phyloP scores from a whole-genome alignment of 1,284 basidiomycete species.

The Ganoderma resinaceum region DNA sequence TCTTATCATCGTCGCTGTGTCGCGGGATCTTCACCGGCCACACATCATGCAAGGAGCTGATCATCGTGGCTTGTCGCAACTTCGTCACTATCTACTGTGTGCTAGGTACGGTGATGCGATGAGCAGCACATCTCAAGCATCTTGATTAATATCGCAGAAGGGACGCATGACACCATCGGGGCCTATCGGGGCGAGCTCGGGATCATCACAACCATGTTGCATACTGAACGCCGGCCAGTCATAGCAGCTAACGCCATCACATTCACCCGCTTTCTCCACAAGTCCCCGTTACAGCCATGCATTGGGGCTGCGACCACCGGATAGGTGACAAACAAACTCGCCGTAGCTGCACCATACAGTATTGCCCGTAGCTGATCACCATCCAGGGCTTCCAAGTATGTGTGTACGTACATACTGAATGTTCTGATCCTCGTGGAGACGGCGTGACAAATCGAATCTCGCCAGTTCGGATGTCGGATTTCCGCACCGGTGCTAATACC shows the following conservation, averaged over 20 bases:
- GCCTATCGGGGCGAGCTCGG: too few species aligned
- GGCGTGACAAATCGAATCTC: not conserved
- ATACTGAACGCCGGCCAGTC: not conserved
- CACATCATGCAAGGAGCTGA: not conserved
- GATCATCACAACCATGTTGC: not conserved
- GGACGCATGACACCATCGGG: not conserved
- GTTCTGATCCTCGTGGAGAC: slow-evolving; percentile 25
- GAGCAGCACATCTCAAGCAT: not conserved
- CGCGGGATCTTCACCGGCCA: not conserved
- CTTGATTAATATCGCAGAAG: not conserved
- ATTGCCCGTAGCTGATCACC: too few species aligned
- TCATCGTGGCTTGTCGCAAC: not conserved
- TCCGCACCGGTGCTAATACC: not conserved
- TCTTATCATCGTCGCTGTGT: not conserved
- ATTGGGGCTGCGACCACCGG: not conserved
- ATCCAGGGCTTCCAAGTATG: not conserved
- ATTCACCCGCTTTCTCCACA: not conserved
- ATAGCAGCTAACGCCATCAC: not conserved
- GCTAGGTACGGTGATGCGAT: not conserved
- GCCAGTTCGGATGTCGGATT: slow-evolving; percentile 2
- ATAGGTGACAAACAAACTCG: not conserved
- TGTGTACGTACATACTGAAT: not conserved
- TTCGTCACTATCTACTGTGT: not conserved
- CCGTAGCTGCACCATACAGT: not conserved
- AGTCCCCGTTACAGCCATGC: not conserved